These are phyloP conservation scores for Aphanomyces cochlioides DNA, from an alignment of 352 stramenopile species.

Conservation along the genomic window DNA sequence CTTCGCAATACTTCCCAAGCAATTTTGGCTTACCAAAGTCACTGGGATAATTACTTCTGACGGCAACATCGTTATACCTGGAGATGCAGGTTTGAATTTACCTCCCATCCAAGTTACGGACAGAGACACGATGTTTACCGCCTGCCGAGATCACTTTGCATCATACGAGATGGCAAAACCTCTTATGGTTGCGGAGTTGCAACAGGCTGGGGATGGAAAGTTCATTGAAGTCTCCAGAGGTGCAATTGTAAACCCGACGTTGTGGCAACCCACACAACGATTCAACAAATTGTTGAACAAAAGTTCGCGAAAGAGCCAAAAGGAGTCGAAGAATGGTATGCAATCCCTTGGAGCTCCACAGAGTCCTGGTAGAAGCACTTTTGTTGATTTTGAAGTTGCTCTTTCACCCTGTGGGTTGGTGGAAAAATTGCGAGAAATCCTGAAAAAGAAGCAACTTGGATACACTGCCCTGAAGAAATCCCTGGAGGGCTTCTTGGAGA, in stretches of 20 bases:
- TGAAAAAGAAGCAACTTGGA: slow-evolving; percentile 26
- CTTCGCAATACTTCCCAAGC: slow-evolving; percentile 63
- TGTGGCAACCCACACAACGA: slow-evolving; percentile 38
- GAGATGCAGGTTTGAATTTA: slow-evolving; percentile 40
- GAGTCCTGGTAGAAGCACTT: no score
- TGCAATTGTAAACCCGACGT: slow-evolving; percentile 52
- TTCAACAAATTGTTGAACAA: slow-evolving; percentile 42
- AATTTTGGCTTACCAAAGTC: slow-evolving; percentile 58
- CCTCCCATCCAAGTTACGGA: slow-evolving; percentile 36
- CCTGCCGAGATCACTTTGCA: slow-evolving; percentile 45
- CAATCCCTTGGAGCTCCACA: no score
- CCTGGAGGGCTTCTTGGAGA: neutral
- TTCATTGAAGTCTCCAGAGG: slow-evolving; percentile 50
- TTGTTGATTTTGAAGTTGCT: slow-evolving; percentile 35
- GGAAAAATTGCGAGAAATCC: slow-evolving; percentile 36
- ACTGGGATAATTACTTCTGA: slow-evolving; percentile 35
- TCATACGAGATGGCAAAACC: slow-evolving; percentile 50
- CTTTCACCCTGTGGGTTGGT: slow-evolving; percentile 38
- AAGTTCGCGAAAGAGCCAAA: slow-evolving; percentile 30
- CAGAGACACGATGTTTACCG: slow-evolving; percentile 39
- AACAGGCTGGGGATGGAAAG: neutral
- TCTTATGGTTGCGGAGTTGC: slow-evolving; percentile 55
- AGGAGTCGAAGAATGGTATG: slow-evolving; percentile 25
- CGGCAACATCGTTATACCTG: slow-evolving; percentile 35
- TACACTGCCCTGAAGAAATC: slow-evolving; percentile 28